Base-by-base conservation (phyloP, 2,329 filamentous ascomycete species). In the Cercospora sp. region DNA sequence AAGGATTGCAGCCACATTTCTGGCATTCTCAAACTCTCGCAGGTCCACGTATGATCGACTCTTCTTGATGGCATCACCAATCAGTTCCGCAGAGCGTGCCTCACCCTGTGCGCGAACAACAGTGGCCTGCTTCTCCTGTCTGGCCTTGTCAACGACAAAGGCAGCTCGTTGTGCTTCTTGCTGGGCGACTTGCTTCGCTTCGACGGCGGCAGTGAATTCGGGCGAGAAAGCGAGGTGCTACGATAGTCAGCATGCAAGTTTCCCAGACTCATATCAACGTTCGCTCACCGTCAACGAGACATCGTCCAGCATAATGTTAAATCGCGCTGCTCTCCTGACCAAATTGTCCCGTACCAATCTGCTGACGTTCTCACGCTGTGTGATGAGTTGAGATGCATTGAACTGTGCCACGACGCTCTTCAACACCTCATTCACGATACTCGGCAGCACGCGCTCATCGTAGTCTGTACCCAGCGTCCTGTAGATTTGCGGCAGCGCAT, bases 31-130 rank as follows among this genome's bases (percentile, higher is more conserved):
- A 76, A 99, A 97, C 86, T 97, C 95, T 84, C 96, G 92, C 79
- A 99, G 88, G 82, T 98, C 95, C 72, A 99, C 89, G 81, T 99
- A 99, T 73, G 93, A 91, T 84, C 94, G 91, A 85, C 88, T 96
- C 91, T 98, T 99, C 92, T 98, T 99, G 89, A 99, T 97, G 70
- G 95, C 95, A 63, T 99, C 95, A 82, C 95, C 95, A 77, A 99
- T 97, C 72, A 99, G 90, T 84, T 99, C 94, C 58, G 95, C 95
- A 45, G 95, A 98, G 73, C 95, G 92, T 60, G 95, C 95, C 84
- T 99, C 95, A 93, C 95, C 95, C 89, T 98, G 95, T 3, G 95
- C 95, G 83, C 93, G 93, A 79, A 99, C 95, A 65, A 99, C 93
- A 85, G 94, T 97, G 76, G 95, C 95, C 84, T 99, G 95, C 87